Base-by-base conservation (phyloP, 768 basidiomycete genomes). In the Xerocomellus intermedius region DNA sequence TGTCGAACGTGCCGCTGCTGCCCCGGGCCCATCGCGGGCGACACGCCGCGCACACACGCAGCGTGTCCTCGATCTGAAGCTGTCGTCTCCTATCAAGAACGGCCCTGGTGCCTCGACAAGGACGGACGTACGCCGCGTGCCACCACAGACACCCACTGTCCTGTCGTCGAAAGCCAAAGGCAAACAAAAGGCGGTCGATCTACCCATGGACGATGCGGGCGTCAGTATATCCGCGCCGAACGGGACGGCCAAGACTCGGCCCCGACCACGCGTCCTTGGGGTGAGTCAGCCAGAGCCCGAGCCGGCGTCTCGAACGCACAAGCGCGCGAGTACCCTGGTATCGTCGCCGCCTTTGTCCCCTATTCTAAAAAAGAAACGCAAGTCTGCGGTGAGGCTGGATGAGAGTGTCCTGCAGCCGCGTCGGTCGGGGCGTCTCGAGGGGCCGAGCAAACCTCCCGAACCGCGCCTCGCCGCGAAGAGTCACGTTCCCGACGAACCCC, bases 41-140 rank as follows among this genome's bases (percentile, higher is more conserved):
- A 90, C 87, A 21, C 81, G 86, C 30, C 76, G 82, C 47, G 79
- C 80, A 33, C 82, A 77, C 44, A 82, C 74, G 22, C 85, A 81
- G 63, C 81, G 78, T 38, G 74, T 79, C 45, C 81, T 80, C 54
- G 69, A 72, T 55, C 71, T 79, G 12, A 73, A 72, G 39, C 57
- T 68, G 0, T 53, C 68, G 0, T 57, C 73, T 19, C 55, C 65
- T 28, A 50, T 57, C 49, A 59, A 59, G 48, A 56, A 54, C 22
- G 26, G 33, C 42, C 14, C 54, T 37, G 45, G 32, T 36, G 21
- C 56, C 41, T 42, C 51, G 32, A 57, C 51, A 9, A 66, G 59
- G 50, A 36, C 53, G 17, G 54, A 61, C 43, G 37, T 42, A 28
- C 58, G 45, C 21, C 56, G 53, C 41, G 42, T 54, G 49, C 56